phyloP scores from a whole-genome alignment of 75 land plant species.

The Sequoia sempervirens region DNA sequence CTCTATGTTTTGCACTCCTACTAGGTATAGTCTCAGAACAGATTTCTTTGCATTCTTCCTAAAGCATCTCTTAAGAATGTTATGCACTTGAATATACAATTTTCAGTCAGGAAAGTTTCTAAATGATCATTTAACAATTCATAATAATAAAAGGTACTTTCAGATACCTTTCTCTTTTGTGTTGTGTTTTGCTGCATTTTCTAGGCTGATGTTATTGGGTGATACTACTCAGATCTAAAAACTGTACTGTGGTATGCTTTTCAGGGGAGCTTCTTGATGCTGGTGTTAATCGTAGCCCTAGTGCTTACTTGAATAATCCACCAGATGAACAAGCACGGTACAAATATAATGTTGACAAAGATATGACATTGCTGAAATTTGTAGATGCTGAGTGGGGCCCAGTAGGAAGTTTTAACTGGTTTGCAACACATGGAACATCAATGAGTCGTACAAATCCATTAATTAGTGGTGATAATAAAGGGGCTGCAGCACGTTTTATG shows the following conservation, averaged over 20 bases:
- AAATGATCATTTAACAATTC: too few relatives aligned
- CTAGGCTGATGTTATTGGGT: neutral
- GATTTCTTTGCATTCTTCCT: too few relatives aligned
- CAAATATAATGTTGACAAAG: conserved; percentile 81
- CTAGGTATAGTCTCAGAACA: too few relatives aligned
- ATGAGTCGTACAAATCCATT: conserved; percentile 93
- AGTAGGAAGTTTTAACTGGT: conserved; percentile 96
- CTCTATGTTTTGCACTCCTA: neutral
- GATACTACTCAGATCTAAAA: neutral
- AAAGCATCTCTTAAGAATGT: too few relatives aligned
- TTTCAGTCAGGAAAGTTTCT: too few relatives aligned
- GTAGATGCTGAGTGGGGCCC: conserved; percentile 90
- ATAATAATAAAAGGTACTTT: neutral
- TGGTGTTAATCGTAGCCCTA: conserved; percentile 93
- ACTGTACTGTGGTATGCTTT: neutral
- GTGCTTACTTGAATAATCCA: conserved; percentile 98
- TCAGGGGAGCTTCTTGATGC: conserved; percentile 92
- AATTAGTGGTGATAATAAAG: conserved; percentile 98
- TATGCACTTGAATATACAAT: too few relatives aligned
- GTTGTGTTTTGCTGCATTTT: neutral
- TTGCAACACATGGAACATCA: conserved; percentile 98
- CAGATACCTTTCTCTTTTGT: neutral
- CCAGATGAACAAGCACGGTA: conserved; percentile 68
- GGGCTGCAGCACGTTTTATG: conserved; percentile 99
- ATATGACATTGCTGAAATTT: conserved; percentile 93